These are phyloP conservation scores for Westerdykella sp. DNA, from an alignment of 2,329 filamentous ascomycete species.

Conservation along the genomic window DNA sequence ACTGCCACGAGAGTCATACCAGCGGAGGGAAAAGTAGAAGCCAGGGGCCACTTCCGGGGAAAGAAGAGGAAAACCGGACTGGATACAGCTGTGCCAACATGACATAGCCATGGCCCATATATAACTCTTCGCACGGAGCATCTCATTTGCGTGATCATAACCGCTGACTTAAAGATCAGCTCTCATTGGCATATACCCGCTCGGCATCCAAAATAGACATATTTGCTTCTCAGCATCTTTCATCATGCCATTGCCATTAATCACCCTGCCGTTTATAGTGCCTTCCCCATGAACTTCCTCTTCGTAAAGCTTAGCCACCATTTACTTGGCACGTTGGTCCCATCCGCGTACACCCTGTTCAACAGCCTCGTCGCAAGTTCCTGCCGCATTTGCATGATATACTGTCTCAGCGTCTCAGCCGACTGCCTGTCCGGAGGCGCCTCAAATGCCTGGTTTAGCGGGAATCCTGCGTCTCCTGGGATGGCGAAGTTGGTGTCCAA, in stretches of 20 bases:
- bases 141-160: too few species aligned
- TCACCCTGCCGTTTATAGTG: slow-evolving; percentile 22
- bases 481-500: slow-evolving; percentile 90
- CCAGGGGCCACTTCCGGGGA: slow-evolving; percentile 62
- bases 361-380: slow-evolving; percentile 79
- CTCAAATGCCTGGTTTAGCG: slow-evolving; percentile 95
- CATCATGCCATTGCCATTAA: neutral
- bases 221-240: neutral
- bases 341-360: slow-evolving; percentile 78
- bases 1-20: slow-evolving; percentile 77
- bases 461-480: slow-evolving; percentile 87
- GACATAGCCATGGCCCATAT: slow-evolving; percentile 1
- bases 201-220: neutral
- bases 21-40: slow-evolving; percentile 70
- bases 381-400: slow-evolving; percentile 86
- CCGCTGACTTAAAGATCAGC: too few species aligned
- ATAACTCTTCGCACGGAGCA: neutral
- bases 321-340: slow-evolving; percentile 56
- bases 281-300: slow-evolving; percentile 99
- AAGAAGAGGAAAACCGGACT: slow-evolving; percentile 57
- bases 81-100: slow-evolving; percentile 9
- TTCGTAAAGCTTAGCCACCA: slow-evolving; percentile 99
- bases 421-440: slow-evolving; percentile 79
- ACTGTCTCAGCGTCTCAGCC: slow-evolving; percentile 81
- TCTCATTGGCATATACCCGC: neutral